Conservation (phyloP, 2,329 filamentous ascomycete genomes). For the Ambrosiella beaveri region DNA sequence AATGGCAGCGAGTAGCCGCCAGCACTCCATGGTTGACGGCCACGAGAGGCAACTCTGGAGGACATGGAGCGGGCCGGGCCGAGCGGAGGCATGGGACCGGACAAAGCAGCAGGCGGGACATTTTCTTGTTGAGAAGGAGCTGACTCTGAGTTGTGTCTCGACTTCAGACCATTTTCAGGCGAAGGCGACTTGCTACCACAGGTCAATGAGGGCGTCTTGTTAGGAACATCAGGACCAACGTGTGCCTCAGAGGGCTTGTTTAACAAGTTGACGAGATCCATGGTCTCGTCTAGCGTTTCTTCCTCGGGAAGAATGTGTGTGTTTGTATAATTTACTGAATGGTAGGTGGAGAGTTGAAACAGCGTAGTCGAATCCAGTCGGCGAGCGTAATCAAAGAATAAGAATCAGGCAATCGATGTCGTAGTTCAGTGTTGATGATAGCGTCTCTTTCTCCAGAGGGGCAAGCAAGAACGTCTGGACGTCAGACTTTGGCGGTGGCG, state of each 20-base stretch:
- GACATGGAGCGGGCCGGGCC: slow-evolving; percentile 5
- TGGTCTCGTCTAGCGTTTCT: slow-evolving; percentile 2
- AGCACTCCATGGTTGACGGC: slow-evolving; percentile 30
- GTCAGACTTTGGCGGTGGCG: background rate
- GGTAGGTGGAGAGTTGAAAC: background rate
- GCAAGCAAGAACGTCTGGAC: background rate
- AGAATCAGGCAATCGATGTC: background rate
- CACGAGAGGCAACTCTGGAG: slow-evolving; percentile 18
- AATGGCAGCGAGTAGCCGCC: slow-evolving; percentile 31
- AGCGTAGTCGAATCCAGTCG: slow-evolving; percentile 11
- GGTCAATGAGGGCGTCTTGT: slow-evolving; percentile 11
- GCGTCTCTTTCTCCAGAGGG: background rate
- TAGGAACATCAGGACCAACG: slow-evolving; percentile 3
- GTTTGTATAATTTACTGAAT: background rate
- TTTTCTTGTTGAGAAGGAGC: slow-evolving; percentile 4
- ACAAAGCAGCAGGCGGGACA: background rate
- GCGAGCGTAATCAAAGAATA: background rate
- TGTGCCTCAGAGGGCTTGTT: slow-evolving; percentile 10
- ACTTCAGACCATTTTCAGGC: slow-evolving; percentile 16
- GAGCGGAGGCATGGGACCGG: slow-evolving; percentile 3
- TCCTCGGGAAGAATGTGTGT: slow-evolving; percentile 6
- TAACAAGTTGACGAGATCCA: slow-evolving; percentile 12
- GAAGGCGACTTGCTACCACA: slow-evolving; percentile 19
- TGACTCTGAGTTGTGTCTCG: slow-evolving; percentile 10
- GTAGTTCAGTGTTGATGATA: background rate